Conservation (phyloP, 345 rosid species). For the Brassica carinata region DNA sequence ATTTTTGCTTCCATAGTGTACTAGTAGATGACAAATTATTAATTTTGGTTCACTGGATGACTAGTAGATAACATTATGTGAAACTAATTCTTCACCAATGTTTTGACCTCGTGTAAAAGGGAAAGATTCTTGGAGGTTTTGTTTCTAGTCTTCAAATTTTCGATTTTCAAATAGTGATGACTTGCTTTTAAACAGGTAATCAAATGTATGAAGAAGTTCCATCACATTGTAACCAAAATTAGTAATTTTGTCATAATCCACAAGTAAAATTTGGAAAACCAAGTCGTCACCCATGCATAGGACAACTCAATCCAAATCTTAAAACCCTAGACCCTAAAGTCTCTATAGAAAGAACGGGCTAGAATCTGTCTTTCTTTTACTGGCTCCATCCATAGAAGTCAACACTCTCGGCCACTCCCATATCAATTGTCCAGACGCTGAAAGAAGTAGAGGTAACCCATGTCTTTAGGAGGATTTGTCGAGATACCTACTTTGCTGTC, state of each 20-base stretch:
- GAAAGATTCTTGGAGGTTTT: background rate
- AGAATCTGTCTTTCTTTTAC: slow-evolving; percentile 9
- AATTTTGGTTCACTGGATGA: background rate
- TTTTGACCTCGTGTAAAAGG: too few relatives aligned
- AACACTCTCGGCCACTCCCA: background rate
- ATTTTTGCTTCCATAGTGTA: too few relatives aligned
- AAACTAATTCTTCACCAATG: too few relatives aligned
- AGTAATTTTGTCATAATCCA: background rate
- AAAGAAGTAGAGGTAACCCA: slow-evolving; percentile 97
- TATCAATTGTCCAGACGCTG: slow-evolving; percentile 68
- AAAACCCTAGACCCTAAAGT: slow-evolving; percentile 26
- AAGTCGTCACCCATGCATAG: background rate
- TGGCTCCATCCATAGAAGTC: background rate
- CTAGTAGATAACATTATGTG: background rate
- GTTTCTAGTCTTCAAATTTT: background rate
- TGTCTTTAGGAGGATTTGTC: slow-evolving; percentile 85
- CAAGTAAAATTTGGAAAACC: slow-evolving; percentile 5
- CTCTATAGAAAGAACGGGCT: background rate
- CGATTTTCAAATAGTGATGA: background rate
- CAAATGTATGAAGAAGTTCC: background rate
- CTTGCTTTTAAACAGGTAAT: background rate
- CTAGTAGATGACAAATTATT: background rate
- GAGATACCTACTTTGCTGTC: slow-evolving; percentile 91
- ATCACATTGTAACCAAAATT: background rate
- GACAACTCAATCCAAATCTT: slow-evolving; percentile 13